Percentiles rank a stretch among this genome's conserved stretches.
Conservation (phyloP, 2,329 filamentous ascomycete species). For the Pestalotiopsis sp. region DNA sequence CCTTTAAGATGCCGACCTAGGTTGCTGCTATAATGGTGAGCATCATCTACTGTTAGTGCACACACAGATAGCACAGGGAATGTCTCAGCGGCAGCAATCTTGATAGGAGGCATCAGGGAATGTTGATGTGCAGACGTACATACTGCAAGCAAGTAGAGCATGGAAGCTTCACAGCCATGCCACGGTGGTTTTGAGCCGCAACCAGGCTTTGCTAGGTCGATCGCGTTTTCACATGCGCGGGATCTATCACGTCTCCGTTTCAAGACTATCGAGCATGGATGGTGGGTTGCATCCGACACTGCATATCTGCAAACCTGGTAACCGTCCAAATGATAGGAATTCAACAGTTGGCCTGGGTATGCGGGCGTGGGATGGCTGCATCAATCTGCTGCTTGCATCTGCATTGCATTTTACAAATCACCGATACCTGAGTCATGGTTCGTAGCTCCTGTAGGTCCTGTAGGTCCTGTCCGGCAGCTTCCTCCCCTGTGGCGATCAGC, state of each 20-base stretch:
- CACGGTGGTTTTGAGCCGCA: not conserved
- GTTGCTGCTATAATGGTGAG: not conserved
- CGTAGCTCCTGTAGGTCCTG: not conserved
- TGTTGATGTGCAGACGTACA: not conserved
- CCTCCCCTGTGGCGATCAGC: slow-evolving; percentile 6
- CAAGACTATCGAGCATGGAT: not conserved
- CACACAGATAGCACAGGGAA: not conserved
- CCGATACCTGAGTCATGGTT: not conserved
- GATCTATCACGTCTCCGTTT: not conserved
- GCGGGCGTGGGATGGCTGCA: slow-evolving; percentile 4
- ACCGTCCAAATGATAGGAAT: not conserved
- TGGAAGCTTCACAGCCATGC: not conserved
- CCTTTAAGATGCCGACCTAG: not conserved
- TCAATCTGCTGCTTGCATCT: not conserved
- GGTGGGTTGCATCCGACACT: not conserved
- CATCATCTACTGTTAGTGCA: not conserved
- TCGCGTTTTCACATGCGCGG: slow-evolving; percentile 9
- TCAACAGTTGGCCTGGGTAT: not conserved
- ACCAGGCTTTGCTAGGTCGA: not conserved
- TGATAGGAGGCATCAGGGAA: not conserved
- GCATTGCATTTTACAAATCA: not conserved
- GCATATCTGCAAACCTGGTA: not conserved
- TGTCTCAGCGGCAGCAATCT: not conserved
- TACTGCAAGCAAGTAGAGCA: not conserved
- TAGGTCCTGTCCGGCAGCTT: not conserved